These are phyloP conservation scores for Exidia glandulosa DNA, from an alignment of 768 basidiomycete genomes.

Conservation along the genomic window DNA sequence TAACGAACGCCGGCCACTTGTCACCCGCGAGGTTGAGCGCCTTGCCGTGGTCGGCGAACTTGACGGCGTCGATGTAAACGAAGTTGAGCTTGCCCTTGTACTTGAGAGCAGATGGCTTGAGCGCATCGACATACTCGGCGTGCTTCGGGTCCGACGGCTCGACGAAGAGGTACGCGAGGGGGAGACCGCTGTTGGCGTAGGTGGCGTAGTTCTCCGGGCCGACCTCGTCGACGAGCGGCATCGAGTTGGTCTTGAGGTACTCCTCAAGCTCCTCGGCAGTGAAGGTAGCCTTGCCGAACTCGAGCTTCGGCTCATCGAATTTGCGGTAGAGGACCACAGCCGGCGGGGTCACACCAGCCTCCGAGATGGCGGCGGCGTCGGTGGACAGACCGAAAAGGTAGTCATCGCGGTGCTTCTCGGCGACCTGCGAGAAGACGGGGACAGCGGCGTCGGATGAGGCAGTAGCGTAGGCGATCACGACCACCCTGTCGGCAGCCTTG, in stretches of 20 bases:
- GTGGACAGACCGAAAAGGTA: slow-evolving; percentile 85
- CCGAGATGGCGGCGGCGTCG: slow-evolving; percentile 55
- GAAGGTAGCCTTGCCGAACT: slow-evolving; percentile 48
- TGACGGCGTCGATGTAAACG: slow-evolving; percentile 94
- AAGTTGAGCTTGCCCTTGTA: slow-evolving; percentile 88
- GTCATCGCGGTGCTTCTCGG: slow-evolving; percentile 82
- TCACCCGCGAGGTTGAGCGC: slow-evolving; percentile 77
- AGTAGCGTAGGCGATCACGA: slow-evolving; percentile 74
- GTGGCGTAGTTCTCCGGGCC: slow-evolving; percentile 83
- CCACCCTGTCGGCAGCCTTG: slow-evolving; percentile 79
- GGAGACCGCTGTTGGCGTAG: slow-evolving; percentile 74
- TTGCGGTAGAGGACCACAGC: slow-evolving; percentile 84
- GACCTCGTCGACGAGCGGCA: slow-evolving; percentile 88
- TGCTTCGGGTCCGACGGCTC: slow-evolving; percentile 63
- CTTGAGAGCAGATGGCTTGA: slow-evolving; percentile 69
- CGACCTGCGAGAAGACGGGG: slow-evolving; percentile 64
- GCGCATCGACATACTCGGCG: slow-evolving; percentile 49
- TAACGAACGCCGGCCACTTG: slow-evolving; percentile 89
- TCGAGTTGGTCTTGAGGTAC: slow-evolving; percentile 74
- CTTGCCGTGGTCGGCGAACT: slow-evolving; percentile 92
- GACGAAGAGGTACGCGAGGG: slow-evolving; percentile 90
- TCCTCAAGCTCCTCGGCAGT: slow-evolving; percentile 51
- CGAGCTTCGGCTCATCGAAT: slow-evolving; percentile 74
- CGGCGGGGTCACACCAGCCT: slow-evolving; percentile 67
- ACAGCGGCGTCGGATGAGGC: slow-evolving; percentile 61